Evolutionary conservation across 768 basidiomycete species (phyloP), one percentile per base, ranked within the genome.

Genomic region (Suillus sp.): DNA sequence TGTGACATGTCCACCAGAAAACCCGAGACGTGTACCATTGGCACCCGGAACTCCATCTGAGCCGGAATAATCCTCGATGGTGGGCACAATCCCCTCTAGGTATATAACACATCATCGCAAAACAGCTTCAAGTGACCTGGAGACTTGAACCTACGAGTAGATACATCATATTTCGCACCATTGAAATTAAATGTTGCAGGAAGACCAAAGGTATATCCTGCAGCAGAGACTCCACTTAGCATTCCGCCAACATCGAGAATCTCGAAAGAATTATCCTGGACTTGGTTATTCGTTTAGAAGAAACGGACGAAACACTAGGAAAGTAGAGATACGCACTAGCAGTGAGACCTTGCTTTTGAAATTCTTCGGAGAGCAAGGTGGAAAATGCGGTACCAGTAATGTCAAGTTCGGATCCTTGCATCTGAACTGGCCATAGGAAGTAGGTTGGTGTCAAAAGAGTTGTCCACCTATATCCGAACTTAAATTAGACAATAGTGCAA

Each of bases 81-180:
- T 53, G 20, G 61, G 61, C 20, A 62, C 34, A 13, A 62, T 34
- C 10, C 61, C 61, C 22, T 42, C 61, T 62, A 62, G 13, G 6
- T n/a, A 10, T 18, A 45, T 42, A 43, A 34, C 14, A 10, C 8
- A 20, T 63, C 63, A 20, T 34, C 14, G 11, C 22, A 58, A 20
- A 48, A 14, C 22, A 27, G 47, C 11, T 13, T 47, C 4, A 13
- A 25, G n/a, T 25, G n/a, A 47, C 45, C 45, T 22, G 45, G 13
- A 11, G 8, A 9, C 5, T 22, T 25, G 14, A n/a, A 48, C 47
- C 2, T 16, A 48, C 47, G 25, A 16, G 47, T 48, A 25, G 68
- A 69, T 11, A 65, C 2, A n/a, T 69, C 63, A 50, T 70, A 70
- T 27, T 61, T 42, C 40, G n/a, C 68, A 16, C 64, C 64, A 30